phyloP scores from a whole-genome alignment of 345 rosid genomes.

The Balakata baccata region DNA sequence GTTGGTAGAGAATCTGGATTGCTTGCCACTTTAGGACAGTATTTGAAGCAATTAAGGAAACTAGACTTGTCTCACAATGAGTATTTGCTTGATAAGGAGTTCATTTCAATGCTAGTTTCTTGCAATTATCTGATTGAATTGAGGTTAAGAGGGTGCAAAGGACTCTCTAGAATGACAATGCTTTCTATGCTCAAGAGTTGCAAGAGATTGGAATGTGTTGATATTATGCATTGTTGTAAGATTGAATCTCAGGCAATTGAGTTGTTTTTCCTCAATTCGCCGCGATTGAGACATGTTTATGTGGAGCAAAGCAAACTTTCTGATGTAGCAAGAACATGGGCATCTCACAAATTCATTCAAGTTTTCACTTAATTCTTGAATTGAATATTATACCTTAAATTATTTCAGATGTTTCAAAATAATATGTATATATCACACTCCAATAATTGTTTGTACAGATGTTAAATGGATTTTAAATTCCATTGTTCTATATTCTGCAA shows the following conservation, averaged over 20 bases:
- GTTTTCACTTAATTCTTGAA: constrained; percentile 8
- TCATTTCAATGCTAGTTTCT: constrained; percentile 68
- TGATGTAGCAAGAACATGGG: constrained; percentile 40
- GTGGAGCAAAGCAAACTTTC: constrained; percentile 65
- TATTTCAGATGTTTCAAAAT: background rate
- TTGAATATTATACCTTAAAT: no score
- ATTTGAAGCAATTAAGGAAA: constrained; percentile 51
- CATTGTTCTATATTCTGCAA: background rate
- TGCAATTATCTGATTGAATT: constrained; percentile 50
- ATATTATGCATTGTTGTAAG: constrained; percentile 46
- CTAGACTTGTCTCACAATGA: constrained; percentile 65
- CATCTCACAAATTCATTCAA: constrained; percentile 39
- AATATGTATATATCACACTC: background rate
- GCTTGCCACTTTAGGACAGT: constrained; percentile 75
- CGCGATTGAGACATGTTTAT: constrained; percentile 40
- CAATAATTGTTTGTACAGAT: constrained; percentile 17
- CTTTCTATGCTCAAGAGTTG: constrained; percentile 49
- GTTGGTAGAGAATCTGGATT: constrained; percentile 69
- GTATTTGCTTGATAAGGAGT: constrained; percentile 61
- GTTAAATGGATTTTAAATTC: background rate
- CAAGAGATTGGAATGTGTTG: constrained; percentile 46
- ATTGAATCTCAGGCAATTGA: constrained; percentile 52
- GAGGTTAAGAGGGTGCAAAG: constrained; percentile 62
- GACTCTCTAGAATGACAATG: constrained; percentile 43
- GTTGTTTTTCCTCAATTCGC: constrained; percentile 42